Base-by-base conservation (phyloP, 306 rosid species). In the Dryas octopetala region DNA sequence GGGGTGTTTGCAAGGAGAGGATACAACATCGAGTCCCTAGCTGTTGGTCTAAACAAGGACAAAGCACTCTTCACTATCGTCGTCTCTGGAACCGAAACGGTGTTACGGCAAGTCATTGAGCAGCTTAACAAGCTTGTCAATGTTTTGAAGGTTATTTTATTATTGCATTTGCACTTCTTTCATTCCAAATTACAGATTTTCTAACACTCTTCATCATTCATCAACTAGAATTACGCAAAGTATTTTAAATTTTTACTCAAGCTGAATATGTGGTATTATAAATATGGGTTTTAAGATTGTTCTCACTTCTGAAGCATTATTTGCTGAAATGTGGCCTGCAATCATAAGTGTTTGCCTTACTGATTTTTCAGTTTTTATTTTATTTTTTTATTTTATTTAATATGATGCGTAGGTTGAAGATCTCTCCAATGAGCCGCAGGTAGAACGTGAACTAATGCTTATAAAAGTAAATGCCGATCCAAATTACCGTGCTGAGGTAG, bases 1-100 rank as follows among this genome's bases (percentile, higher is more conserved):
- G 96, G 96, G 28, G 97, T 91, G 7, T 91, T 91, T 41, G 96
- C 97, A 0, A 69, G 97, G 55, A 83, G 96, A 75, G 97, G 97
- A 9, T 91, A 83, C 62, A 91, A 91, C 85, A 89, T 91, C 26
- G 97, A 89, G 74, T 91, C 97, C 3, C 81, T 91, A 4, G 97
- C 97, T 1, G 97, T 91, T 86, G 96, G 97, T 26, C 88, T 91
- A 11, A 91, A 89, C 51, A 83, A 77, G 64, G 97, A 91, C 76
- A 89, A 38, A 67, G 97, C 97, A 8, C 93, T 91, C 67, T 91
- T 91, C 82, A 83, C 96, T 45, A 79, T 91, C 12, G 96, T 91
- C 66, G 96, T 89, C 14, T 89, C 81, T 16, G 97, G 97, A 19
- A 89, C 91, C 64, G 82, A 88, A 23, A 85, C 5, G 41, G 91